These are phyloP conservation scores for Phytophthora cryptogea DNA, from an alignment of 352 stramenopile genomes.

Conservation along the genomic window DNA sequence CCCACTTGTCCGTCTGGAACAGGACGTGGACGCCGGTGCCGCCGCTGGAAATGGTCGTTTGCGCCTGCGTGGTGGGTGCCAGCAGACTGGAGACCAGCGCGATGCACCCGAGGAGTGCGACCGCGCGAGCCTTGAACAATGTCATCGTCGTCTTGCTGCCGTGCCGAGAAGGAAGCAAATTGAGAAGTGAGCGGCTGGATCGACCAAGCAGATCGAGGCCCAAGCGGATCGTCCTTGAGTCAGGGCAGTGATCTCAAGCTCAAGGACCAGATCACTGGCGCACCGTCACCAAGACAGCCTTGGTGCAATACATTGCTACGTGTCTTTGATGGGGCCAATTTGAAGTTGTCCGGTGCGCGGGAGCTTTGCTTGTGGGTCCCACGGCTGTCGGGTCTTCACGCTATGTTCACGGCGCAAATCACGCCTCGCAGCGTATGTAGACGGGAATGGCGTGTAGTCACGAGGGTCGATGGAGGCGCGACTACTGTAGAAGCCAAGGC, in stretches of 20 bases:
- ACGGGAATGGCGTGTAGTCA: background rate
- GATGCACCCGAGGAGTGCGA: conserved; percentile 11
- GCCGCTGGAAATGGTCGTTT: conserved; percentile 14
- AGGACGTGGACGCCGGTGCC: conserved; percentile 19
- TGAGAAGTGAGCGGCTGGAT: conserved; percentile 17
- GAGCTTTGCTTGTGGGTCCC: conserved; percentile 3
- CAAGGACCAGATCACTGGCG: conserved; percentile 6
- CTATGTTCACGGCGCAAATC: conserved; percentile 26
- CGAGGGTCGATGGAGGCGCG: no score
- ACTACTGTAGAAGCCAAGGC: no score
- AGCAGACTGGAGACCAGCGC: conserved; percentile 16
- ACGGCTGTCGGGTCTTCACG: background rate
- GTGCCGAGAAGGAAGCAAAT: conserved; percentile 20
- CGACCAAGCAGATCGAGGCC: background rate
- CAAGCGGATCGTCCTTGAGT: background rate
- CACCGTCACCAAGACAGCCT: background rate
- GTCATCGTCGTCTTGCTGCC: conserved; percentile 16
- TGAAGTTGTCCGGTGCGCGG: conserved; percentile 19
- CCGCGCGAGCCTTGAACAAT: conserved; percentile 14
- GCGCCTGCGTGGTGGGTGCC: conserved; percentile 1
- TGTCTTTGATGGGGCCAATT: conserved; percentile 7
- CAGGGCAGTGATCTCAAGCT: conserved; percentile 3
- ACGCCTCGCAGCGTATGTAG: conserved; percentile 4
- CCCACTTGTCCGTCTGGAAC: conserved; percentile 24
- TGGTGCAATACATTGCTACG: conserved; percentile 6